Evolutionary conservation across 2,329 filamentous ascomycete genomes (phyloP).

Genomic region (Calonectria ilicicola): DNA sequence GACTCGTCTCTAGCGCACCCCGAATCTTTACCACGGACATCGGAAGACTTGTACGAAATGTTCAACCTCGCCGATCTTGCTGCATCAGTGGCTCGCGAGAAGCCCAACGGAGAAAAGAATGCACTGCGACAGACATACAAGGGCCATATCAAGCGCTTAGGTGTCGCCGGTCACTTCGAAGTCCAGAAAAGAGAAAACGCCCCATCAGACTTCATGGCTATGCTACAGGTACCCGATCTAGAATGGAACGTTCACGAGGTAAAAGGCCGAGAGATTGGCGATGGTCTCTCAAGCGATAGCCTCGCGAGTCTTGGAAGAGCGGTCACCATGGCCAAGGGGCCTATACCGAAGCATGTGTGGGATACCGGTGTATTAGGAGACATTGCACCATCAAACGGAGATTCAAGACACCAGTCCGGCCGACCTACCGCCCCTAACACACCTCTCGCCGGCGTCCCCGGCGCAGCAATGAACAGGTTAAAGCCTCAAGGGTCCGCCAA

Average conservation of each 20-base stretch:
- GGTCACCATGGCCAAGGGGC: conserved; percentile 68
- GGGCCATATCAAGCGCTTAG: conserved; percentile 74
- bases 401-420: conserved; percentile 55
- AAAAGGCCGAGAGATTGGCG: conserved; percentile 65
- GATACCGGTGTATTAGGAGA: conserved; percentile 71
- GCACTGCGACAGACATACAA: conserved; percentile 76
- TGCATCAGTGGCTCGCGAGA: conserved; percentile 71
- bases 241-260: conserved; percentile 68
- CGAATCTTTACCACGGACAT: conserved; percentile 60
- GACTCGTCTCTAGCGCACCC: conserved; percentile 60
- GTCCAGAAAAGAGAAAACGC: conserved; percentile 63
- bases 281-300: conserved; percentile 62
- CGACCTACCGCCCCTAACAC: conserved; percentile 66
- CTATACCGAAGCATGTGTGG: conserved; percentile 66
- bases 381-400: conserved; percentile 56
- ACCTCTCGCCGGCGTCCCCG: conserved; percentile 53
- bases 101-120: conserved; percentile 76
- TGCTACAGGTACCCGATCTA: conserved; percentile 65
- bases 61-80: conserved; percentile 69
- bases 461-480: conserved; percentile 47
- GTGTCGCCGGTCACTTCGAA: conserved; percentile 72
- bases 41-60: conserved; percentile 69
- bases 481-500: conserved; percentile 53
- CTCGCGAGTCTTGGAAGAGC: conserved; percentile 61
- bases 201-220: conserved; percentile 63